Percentiles rank a stretch among this genome's conserved stretches.
These are phyloP conservation scores for Colletotrichum coccodes DNA, from an alignment of 2,329 filamentous ascomycete genomes.

Conservation along the genomic window DNA sequence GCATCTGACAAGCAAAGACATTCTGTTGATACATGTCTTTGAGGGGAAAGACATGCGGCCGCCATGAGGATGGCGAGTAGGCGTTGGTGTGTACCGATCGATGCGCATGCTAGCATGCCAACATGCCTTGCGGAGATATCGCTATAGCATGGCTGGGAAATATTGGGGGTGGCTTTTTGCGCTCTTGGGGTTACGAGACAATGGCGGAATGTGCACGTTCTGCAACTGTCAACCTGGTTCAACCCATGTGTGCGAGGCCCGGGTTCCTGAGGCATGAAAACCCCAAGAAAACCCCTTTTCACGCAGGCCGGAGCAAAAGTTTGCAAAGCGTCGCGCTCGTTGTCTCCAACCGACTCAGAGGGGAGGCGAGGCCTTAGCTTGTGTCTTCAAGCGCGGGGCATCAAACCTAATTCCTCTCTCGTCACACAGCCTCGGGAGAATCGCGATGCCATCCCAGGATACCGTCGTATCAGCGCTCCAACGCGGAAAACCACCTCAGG, in stretches of 20 bases:
- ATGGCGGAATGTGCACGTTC: not conserved
- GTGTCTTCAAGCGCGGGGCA: not conserved
- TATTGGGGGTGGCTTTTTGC: not conserved
- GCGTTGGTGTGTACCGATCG: not conserved
- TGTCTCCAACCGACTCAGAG: not conserved
- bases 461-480: not conserved
- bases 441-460: not conserved
- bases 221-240: not conserved
- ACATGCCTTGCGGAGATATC: not conserved
- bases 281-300: not conserved
- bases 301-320: not conserved
- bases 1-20: not conserved
- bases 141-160: not conserved
- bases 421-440: not conserved
- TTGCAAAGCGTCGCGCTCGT: not conserved
- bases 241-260: not conserved
- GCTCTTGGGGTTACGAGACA: not conserved
- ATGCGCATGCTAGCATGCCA: not conserved
- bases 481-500: not conserved
- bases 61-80: not conserved
- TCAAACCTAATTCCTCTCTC: constrained; percentile 4
- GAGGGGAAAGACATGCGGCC: not conserved
- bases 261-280: not conserved
- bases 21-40: not conserved
- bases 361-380: not conserved